These are phyloP conservation scores for Diaporthe helianthi DNA, from an alignment of 2,329 filamentous ascomycete genomes.

Conservation along the genomic window DNA sequence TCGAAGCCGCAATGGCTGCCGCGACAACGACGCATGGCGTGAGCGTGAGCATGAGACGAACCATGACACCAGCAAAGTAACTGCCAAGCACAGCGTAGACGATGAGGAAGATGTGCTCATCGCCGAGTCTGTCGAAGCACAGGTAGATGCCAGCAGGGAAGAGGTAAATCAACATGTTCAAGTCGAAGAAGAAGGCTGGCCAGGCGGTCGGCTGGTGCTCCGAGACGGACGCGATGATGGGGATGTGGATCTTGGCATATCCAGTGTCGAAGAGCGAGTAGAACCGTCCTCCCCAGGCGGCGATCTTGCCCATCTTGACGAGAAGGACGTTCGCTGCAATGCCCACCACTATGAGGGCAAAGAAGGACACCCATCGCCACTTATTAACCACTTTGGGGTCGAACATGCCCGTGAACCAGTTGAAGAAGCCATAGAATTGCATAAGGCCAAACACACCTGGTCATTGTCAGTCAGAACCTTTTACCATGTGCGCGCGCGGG, in stretches of 20 bases:
- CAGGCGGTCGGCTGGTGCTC: conserved; percentile 99
- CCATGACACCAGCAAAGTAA: conserved; percentile 99
- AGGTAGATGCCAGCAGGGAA: conserved; percentile 99
- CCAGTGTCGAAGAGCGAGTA: conserved; percentile 99
- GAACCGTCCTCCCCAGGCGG: conserved; percentile 97
- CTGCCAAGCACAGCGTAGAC: conserved; percentile 96
- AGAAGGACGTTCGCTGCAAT: conserved; percentile 82
- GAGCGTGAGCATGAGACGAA: conserved; percentile 96
- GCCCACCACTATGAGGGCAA: conserved; percentile 75
- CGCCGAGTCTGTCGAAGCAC: conserved; percentile 91
- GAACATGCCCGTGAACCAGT: conserved; percentile 87
- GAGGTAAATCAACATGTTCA: conserved; percentile 98
- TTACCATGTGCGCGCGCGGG: conserved; percentile 20
- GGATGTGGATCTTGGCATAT: conserved; percentile 99
- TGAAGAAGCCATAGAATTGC: conserved; percentile 90
- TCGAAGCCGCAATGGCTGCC: conserved; percentile 85
- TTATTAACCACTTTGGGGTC: conserved; percentile 94
- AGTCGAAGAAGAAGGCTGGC: conserved; percentile 99
- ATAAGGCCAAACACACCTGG: conserved; percentile 92
- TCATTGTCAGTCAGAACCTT: conserved; percentile 31
- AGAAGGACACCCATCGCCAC: conserved; percentile 78
- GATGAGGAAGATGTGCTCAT: conserved; percentile 97
- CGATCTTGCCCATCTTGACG: conserved; percentile 88
- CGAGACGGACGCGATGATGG: conserved; percentile 99
- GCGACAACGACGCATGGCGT: conserved; percentile 96